Percentiles rank a stretch among this genome's conserved stretches.
These are phyloP conservation scores for Endothia cerciana DNA, from an alignment of 2,329 filamentous ascomycete genomes.

Conservation along the genomic window DNA sequence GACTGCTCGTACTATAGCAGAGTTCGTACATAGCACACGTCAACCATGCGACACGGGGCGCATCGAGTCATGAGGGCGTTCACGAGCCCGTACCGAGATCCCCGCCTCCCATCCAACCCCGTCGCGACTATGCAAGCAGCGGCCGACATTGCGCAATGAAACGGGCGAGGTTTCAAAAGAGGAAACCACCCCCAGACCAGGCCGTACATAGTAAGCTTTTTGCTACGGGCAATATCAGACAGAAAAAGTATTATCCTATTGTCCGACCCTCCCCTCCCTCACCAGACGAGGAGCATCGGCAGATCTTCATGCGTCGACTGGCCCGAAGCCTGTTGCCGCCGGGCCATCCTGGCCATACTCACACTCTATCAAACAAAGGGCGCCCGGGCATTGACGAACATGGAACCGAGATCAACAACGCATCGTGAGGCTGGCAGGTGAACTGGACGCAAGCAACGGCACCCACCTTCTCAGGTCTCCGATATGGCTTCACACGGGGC, in stretches of 20 bases:
- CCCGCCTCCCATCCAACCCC: background rate
- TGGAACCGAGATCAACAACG: too few species aligned
- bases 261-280: background rate
- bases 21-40: too few species aligned
- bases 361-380: background rate
- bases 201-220: background rate
- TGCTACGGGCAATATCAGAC: background rate
- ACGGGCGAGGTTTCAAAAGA: conserved; percentile 17
- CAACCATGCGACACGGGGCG: background rate
- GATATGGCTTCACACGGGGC: background rate
- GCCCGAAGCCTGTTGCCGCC: background rate
- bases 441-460: too few species aligned
- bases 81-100: background rate
- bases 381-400: background rate
- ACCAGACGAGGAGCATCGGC: background rate
- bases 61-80: background rate
- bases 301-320: background rate
- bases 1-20: too few species aligned
- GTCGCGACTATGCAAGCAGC: conserved; percentile 1
- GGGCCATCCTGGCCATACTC: background rate
- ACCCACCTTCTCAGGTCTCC: background rate
- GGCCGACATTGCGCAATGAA: conserved; percentile 15
- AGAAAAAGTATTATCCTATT: background rate
- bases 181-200: conserved; percentile 2
- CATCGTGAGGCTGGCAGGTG: background rate